Base-by-base conservation (phyloP, 495 filamentous ascomycete species). In the Paragyromitra xinjiangensis region DNA sequence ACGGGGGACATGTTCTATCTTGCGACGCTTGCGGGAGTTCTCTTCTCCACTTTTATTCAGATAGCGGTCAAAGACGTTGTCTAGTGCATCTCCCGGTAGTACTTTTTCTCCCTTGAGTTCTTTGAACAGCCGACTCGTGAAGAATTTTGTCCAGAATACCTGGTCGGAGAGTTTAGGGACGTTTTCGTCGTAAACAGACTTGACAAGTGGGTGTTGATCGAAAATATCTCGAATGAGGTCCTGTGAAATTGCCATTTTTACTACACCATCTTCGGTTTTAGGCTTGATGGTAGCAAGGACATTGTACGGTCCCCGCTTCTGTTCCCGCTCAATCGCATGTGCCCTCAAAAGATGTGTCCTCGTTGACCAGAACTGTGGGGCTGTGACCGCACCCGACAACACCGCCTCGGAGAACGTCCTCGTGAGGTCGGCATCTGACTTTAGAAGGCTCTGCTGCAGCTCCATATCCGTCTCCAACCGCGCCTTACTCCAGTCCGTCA, bases 211-310 rank as follows among this genome's bases (percentile, higher is more conserved):
- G 83, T 99, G 94, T 83, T 98, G 95, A 61, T 88, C 89, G 83
- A 99, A 94, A 69, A 99, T 95, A 71, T 96, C 88, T 81, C 93
- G 90, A 69, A 98, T 93, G 83, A 98, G 95, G 84, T 98, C 95
- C 73, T 93, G 91, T 81, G 89, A 94, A 63, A 99, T 91, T 82
- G 91, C 94, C 77, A 99, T 85, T 83, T 91, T 92, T 11, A 90
- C 87, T 69, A 91, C 89, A 66, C 90, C 91, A 81, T 95, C 91
- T 69, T 92, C 92, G 5, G 90, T 88, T 37, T 89, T 88, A 12
- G 93, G 91, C 83, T 95, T 97, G 68, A 99, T 88, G n/a, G 90
- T 90, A 0, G 95, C 93, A 2, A 99, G 86, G 5, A 98, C 93
- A 79, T 99, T 98, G 83, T 97, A 97, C 0, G 92, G 88, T 0